Base-by-base conservation (phyloP, 495 filamentous ascomycete genomes). In the Hyphodiscus hymeniophilus region DNA sequence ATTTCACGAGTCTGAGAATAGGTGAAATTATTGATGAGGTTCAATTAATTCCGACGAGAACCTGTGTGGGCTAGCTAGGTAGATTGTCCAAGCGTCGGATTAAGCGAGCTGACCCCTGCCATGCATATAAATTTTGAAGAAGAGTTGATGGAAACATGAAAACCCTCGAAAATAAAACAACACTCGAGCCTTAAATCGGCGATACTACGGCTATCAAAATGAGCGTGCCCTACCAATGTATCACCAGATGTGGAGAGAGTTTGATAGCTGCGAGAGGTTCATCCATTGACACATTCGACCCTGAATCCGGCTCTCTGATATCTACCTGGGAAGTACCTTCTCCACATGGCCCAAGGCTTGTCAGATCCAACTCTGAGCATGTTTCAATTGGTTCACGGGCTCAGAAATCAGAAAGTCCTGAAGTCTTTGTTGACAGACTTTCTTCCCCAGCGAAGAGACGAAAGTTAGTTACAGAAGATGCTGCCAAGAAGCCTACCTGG, bases 201-300 rank as follows among this genome's bases (percentile, higher is more conserved):
- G n/a, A n/a, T n/a, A n/a, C n/a, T n/a, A n/a, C n/a, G n/a, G n/a
- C n/a, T n/a, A n/a, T 28, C 26, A 28, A 4, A 28, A 28, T 28
- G 26, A 10, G 36, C 23, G 47, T 55, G 31, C 68, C 71, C 26
- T 74, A 69, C 33, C 66, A 71, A 26, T 57, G 67, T n/a, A 51
- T 72, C 38, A 59, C 63, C 26, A 64, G 57, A 6, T 56, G 52
- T 42, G 65, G 68, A 44, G 49, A 56, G 42, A 32, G 65, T 15
- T 41, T 74, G 7, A 60, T 72, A 41, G 71, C 71, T 24, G 69
- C 69, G 1, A 62, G 60, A 30, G 68, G 62, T 12, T 60, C 63
- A 28, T 52, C 55, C 45, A 69, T 74, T 2, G 59, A 71, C 54
- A 62, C 61, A 2, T 68, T 70, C 55, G 64, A 51, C 50, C 47